phyloP scores from a whole-genome alignment of 176 grass and related monocot species.

The Musa itinerans region DNA sequence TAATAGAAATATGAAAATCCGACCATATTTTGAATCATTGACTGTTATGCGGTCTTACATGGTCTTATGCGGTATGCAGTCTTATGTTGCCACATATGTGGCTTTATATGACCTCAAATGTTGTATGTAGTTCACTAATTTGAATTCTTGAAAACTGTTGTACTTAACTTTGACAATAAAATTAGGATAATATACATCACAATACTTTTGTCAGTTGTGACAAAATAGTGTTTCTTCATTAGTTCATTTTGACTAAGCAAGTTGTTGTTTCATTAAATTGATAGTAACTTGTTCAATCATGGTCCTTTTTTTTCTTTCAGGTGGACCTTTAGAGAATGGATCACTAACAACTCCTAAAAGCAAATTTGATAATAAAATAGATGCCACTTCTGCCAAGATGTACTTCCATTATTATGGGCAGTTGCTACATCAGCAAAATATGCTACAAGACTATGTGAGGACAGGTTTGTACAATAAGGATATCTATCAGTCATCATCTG shows the following conservation, averaged over 20 bases:
- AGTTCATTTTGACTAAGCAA: background rate
- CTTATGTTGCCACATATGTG: too few species aligned
- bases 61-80: too few species aligned
- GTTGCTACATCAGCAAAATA: conserved; percentile 96
- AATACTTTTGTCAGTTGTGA: background rate
- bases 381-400: conserved; percentile 94
- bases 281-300: too few species aligned
- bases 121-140: too few species aligned
- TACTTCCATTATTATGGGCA: conserved; percentile 99
- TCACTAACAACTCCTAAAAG: conserved; percentile 51
- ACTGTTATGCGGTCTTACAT: too few species aligned
- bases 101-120: too few species aligned
- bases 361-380: conserved; percentile 98
- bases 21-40: too few species aligned
- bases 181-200: too few species aligned
- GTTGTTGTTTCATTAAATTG: background rate
- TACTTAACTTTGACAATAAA: too few species aligned
- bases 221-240: background rate
- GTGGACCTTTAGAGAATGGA: conserved; percentile 67
- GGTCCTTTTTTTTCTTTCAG: conserved; percentile 27
- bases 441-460: conserved; percentile 99
- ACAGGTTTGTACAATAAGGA: conserved; percentile 46
- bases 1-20: too few species aligned
- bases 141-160: too few species aligned
- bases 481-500: background rate